phyloP scores from a whole-genome alignment of 176 grass and related monocot genomes.

The Oryza brachyantha region DNA sequence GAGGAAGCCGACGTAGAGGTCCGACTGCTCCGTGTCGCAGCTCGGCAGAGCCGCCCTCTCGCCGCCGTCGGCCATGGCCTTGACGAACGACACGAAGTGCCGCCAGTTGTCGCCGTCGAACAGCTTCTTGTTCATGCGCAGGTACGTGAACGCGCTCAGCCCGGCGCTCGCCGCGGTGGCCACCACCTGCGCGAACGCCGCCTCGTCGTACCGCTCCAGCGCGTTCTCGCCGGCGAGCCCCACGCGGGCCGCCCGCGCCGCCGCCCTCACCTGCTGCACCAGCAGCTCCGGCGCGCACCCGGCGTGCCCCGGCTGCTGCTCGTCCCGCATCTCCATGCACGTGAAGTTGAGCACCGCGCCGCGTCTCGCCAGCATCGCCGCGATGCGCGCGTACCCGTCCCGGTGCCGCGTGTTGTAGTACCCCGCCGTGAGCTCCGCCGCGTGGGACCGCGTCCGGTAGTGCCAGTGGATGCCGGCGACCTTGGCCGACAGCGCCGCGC shows the following conservation, averaged over 20 bases:
- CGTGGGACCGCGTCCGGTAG: slow-evolving; percentile 80
- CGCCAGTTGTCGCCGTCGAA: slow-evolving; percentile 87
- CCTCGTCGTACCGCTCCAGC: slow-evolving; percentile 84
- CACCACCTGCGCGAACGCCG: slow-evolving; percentile 65
- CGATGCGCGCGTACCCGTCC: slow-evolving; percentile 76
- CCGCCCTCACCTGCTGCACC: slow-evolving; percentile 64
- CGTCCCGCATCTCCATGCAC: slow-evolving; percentile 97
- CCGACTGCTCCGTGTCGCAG: slow-evolving; percentile 72
- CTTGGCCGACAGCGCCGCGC: slow-evolving; percentile 71
- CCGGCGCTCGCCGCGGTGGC: slow-evolving; percentile 41
- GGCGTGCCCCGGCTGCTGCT: slow-evolving; percentile 81
- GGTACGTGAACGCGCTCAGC: slow-evolving; percentile 81
- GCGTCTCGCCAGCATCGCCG: slow-evolving; percentile 53
- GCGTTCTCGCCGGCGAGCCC: slow-evolving; percentile 94
- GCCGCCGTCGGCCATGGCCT: slow-evolving; percentile 60
- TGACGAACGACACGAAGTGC: slow-evolving; percentile 82
- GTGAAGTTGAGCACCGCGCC: slow-evolving; percentile 92
- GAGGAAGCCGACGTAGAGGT: slow-evolving; percentile 83
- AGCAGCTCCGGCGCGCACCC: slow-evolving; percentile 68
- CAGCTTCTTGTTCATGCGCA: slow-evolving; percentile 82
- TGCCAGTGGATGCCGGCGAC: slow-evolving; percentile 99
- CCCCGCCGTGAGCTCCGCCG: slow-evolving; percentile 90
- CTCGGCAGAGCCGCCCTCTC: slow-evolving; percentile 39
- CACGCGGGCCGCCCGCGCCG: slow-evolving; percentile 31
- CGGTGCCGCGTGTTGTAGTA: slow-evolving; percentile 83